phyloP scores from a whole-genome alignment of 139 green algal species.

The Nannochloris sp. region DNA sequence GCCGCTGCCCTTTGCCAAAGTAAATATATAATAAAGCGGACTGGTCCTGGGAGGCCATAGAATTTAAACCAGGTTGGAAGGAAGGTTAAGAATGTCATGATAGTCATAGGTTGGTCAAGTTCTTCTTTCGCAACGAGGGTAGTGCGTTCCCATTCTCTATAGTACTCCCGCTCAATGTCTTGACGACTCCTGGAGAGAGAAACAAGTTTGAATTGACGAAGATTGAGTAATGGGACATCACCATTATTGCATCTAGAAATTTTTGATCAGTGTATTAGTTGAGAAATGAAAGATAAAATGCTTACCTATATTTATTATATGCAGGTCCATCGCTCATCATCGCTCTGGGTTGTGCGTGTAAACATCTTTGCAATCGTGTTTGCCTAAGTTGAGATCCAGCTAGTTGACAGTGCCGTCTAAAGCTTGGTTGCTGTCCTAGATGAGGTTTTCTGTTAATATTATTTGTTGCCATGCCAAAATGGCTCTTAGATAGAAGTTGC shows the following conservation, averaged over 20 bases:
- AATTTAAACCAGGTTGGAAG: slow-evolving; percentile 11
- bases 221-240: background rate
- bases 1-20: background rate
- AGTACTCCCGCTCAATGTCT: slow-evolving; percentile 18
- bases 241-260: background rate
- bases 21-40: slow-evolving; percentile 16
- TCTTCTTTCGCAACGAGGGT: slow-evolving; percentile 8
- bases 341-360: background rate
- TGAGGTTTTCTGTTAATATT: background rate
- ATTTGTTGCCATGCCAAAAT: too few relatives aligned
- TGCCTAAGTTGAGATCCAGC: background rate
- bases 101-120: background rate
- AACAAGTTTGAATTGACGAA: too few relatives aligned
- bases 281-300: background rate
- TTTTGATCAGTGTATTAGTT: background rate
- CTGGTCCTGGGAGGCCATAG: slow-evolving; percentile 16
- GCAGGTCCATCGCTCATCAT: background rate
- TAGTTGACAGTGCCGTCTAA: too few relatives aligned
- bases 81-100: slow-evolving; percentile 4
- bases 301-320: slow-evolving; percentile 27
- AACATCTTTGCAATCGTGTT: background rate
- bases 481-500: too few relatives aligned
- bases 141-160: slow-evolving; percentile 16
- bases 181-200: slow-evolving; percentile 11
- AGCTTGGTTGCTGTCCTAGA: too few relatives aligned